Percentiles rank a stretch among this genome's conserved stretches.
Evolutionary conservation across 202 grass and related monocot genomes (phyloP).

Genomic region (Setaria viridis): DNA sequence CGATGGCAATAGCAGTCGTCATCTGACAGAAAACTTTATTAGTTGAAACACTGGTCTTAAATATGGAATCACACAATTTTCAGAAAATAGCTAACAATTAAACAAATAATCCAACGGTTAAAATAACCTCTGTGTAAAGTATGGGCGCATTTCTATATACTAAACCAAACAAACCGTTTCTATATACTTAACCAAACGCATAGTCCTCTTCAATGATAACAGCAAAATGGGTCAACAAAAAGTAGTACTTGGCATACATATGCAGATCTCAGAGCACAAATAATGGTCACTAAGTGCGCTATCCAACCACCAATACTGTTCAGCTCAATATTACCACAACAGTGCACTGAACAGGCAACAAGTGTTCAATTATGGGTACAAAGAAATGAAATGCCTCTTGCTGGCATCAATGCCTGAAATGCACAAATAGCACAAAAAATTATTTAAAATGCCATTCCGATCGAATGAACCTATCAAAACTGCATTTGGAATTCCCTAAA

Average conservation of each 20-base stretch:
- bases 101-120: not conserved
- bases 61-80: constrained; percentile 30
- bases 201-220: constrained; percentile 11
- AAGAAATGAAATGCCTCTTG: constrained; percentile 44
- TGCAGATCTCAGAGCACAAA: constrained; percentile 44
- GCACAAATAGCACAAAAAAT: constrained; percentile 10
- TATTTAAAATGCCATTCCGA: not conserved
- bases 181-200: not conserved
- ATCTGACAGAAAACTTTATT: constrained; percentile 68
- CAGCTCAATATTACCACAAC: constrained; percentile 38
- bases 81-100: constrained; percentile 10
- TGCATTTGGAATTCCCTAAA: constrained; percentile 6
- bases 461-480: constrained; percentile 9
- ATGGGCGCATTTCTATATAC: not conserved
- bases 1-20: constrained; percentile 98
- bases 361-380: constrained; percentile 50
- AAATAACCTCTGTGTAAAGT: not conserved
- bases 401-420: constrained; percentile 30
- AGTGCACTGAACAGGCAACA: constrained; percentile 47
- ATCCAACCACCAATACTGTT: constrained; percentile 53
- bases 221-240: constrained; percentile 40
- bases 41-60: constrained; percentile 37
- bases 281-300: constrained; percentile 32
- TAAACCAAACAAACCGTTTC: not conserved
- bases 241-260: constrained; percentile 30